These are phyloP conservation scores for Ulmus americana DNA, from an alignment of 331 rosid genomes.

Conservation along the genomic window DNA sequence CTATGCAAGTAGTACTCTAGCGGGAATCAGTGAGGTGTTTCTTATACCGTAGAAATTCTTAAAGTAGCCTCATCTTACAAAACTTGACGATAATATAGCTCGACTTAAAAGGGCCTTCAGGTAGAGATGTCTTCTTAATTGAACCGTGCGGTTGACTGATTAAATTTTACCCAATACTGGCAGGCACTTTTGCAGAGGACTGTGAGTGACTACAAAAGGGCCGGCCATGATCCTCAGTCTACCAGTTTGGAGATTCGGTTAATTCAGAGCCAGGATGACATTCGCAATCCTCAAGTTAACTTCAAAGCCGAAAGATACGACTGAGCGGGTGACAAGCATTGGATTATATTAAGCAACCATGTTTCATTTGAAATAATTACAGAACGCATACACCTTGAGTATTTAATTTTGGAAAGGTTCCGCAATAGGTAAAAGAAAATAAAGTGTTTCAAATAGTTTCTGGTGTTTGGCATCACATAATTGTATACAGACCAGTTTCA, in stretches of 20 bases:
- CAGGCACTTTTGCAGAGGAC: slow-evolving; percentile 86
- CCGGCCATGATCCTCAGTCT: slow-evolving; percentile 63
- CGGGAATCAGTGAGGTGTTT: no score
- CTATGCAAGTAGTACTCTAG: no score
- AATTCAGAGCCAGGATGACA: slow-evolving; percentile 85
- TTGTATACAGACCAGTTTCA: no score
- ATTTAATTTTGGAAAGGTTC: no score
- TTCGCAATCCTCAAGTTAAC: slow-evolving; percentile 58
- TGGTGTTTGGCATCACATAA: no score
- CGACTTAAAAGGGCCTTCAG: background rate
- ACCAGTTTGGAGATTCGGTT: slow-evolving; percentile 84
- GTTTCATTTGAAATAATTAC: no score
- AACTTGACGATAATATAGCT: no score
- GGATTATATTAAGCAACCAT: no score
- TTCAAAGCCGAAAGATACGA: slow-evolving; percentile 56
- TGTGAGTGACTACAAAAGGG: slow-evolving; percentile 48
- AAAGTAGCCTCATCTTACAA: background rate
- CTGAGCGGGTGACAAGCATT: slow-evolving; percentile 13
- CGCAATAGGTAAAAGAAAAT: no score
- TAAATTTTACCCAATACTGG: slow-evolving; percentile 11
- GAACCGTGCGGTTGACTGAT: slow-evolving; percentile 1
- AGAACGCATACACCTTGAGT: no score
- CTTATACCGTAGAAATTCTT: background rate
- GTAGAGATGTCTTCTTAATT: no score
- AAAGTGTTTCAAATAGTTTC: no score